Percentiles rank a stretch among this genome's conserved stretches.
Conservation (phyloP, 2,329 filamentous ascomycete genomes). For the Apiospora saccharicola region DNA sequence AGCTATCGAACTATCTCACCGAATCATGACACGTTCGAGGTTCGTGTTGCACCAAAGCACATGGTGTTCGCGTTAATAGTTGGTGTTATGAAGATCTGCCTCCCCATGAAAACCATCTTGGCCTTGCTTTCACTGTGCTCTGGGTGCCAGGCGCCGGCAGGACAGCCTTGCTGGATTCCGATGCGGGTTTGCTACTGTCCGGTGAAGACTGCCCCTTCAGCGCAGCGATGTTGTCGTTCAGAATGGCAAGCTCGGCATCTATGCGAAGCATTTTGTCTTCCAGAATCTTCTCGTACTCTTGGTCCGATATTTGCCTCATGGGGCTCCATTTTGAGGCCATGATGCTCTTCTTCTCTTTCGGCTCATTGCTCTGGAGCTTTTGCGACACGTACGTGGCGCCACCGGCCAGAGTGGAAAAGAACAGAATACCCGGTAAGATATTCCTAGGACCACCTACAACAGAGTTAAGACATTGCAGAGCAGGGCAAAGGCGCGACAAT, state of each 20-base stretch:
- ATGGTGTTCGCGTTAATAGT: not conserved
- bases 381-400: slow-evolving; percentile 43
- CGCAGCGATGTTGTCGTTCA: slow-evolving; percentile 76
- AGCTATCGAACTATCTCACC: not conserved
- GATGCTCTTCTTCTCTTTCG: slow-evolving; percentile 41
- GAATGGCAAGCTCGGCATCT: slow-evolving; percentile 77
- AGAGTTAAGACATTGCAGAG: slow-evolving; percentile 27
- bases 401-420: slow-evolving; percentile 55
- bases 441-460: slow-evolving; percentile 59
- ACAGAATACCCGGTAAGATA: slow-evolving; percentile 58
- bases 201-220: slow-evolving; percentile 37
- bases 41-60: not conserved
- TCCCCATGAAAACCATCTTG: slow-evolving; percentile 11
- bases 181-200: not conserved
- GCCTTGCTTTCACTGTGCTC: not conserved
- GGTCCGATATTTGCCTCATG: slow-evolving; percentile 71
- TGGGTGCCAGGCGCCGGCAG: not conserved
- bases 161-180: not conserved
- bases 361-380: slow-evolving; percentile 27
- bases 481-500: not conserved
- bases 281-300: slow-evolving; percentile 75
- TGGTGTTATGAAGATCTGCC: not conserved
- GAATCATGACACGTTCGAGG: not conserved
- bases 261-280: slow-evolving; percentile 74
- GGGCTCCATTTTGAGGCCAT: slow-evolving; percentile 76